Conservation (phyloP, 1,284 basidiomycete genomes). For the Termitomyces sp. region DNA sequence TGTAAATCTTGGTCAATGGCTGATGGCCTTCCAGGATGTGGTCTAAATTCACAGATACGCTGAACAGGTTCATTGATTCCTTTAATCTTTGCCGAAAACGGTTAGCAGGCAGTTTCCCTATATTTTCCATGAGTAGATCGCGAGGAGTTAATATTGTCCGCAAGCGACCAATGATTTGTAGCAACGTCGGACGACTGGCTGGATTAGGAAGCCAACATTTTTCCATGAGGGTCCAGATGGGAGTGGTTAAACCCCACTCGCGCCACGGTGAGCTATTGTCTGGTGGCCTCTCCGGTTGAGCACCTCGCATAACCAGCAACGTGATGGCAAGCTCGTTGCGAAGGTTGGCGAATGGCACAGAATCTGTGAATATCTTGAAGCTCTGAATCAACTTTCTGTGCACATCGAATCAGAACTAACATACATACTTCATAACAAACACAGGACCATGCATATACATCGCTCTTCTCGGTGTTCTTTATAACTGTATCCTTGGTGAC, state of each 20-base stretch:
- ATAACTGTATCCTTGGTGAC: neutral
- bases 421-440: conserved; percentile 12
- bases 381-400: neutral
- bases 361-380: conserved; percentile 4
- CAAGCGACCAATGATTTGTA: neutral
- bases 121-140: neutral
- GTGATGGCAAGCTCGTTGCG: conserved; percentile 15
- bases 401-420: neutral
- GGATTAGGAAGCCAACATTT: conserved; percentile 17
- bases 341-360: conserved; percentile 10
- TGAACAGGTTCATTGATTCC: neutral
- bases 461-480: conserved; percentile 3
- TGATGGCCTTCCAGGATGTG: neutral
- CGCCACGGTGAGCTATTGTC: conserved; percentile 2
- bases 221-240: conserved; percentile 19
- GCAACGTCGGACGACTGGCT: neutral
- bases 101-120: neutral
- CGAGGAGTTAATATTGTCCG: neutral
- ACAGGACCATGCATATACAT: conserved; percentile 17
- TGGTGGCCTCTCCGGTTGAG: conserved; percentile 16
- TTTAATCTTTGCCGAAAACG: neutral
- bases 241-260: conserved; percentile 12
- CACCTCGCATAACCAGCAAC: conserved; percentile 15
- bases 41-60: neutral
- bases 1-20: neutral